phyloP scores from a whole-genome alignment of 2,329 filamentous ascomycete species.

The Colletotrichum magnum region DNA sequence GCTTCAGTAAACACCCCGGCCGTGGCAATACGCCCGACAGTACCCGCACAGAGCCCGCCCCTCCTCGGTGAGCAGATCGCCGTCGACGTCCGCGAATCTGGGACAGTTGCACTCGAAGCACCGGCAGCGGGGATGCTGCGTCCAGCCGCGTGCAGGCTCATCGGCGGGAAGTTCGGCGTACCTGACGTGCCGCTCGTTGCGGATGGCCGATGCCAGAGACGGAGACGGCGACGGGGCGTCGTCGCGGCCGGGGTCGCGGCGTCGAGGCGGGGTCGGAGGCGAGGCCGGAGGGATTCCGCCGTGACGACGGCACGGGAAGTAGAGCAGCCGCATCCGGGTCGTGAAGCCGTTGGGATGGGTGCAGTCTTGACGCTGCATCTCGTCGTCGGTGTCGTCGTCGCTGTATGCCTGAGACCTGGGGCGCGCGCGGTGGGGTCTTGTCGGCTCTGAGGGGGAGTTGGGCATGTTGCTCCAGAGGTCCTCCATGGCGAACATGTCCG shows the following conservation, averaged over 20 bases:
- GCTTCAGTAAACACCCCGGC: neutral
- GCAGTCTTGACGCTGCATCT: neutral
- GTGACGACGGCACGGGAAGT: neutral
- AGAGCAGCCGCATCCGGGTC: neutral
- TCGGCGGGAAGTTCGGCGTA: neutral
- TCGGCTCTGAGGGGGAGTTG: neutral
- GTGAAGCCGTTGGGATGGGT: neutral
- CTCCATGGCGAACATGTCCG: slow-evolving; percentile 9
- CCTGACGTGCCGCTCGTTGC: neutral
- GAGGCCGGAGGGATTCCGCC: neutral
- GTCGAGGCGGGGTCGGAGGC: neutral
- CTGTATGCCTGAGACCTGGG: neutral
- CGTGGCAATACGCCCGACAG: slow-evolving; percentile 2
- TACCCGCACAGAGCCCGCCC: neutral
- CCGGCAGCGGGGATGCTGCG: neutral
- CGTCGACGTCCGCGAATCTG: neutral
- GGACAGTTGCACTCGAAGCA: slow-evolving; percentile 13
- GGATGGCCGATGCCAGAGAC: neutral
- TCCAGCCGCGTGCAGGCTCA: neutral
- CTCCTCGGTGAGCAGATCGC: neutral
- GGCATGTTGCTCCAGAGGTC: neutral
- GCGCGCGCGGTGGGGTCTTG: neutral
- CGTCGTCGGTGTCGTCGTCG: neutral
- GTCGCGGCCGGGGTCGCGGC: neutral
- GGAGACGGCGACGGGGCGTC: neutral